Conservation (phyloP, 2,329 filamentous ascomycete species). For the Rutstroemia sp. region DNA sequence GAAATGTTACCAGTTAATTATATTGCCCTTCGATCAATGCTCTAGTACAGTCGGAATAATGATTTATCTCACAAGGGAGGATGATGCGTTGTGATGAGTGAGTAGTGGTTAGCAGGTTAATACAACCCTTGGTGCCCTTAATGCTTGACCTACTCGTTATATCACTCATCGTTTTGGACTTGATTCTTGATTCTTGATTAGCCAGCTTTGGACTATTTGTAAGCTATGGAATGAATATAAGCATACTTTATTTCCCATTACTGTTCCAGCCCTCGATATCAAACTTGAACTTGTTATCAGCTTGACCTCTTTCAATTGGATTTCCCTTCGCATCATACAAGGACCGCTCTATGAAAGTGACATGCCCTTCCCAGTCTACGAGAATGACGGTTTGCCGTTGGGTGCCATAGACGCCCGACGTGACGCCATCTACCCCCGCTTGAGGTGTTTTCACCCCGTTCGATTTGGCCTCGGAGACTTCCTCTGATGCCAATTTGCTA, state of each 20-base stretch:
- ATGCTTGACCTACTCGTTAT: no score
- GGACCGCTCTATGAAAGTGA: constrained; percentile 51
- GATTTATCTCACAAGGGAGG: no score
- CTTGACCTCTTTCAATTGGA: constrained; percentile 43
- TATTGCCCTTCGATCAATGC: no score
- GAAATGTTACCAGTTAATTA: no score
- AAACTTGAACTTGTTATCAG: constrained; percentile 50
- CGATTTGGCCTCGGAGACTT: constrained; percentile 31
- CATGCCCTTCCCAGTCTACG: constrained; percentile 56
- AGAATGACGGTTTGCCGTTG: constrained; percentile 57
- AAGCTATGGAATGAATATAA: constrained; percentile 16
- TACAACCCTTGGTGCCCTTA: no score
- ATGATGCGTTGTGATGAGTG: no score
- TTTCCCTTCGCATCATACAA: constrained; percentile 54
- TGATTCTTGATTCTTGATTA: no score
- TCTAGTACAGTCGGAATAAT: no score
- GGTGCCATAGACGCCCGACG: constrained; percentile 56
- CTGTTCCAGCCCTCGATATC: constrained; percentile 41
- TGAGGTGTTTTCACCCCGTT: constrained; percentile 31
- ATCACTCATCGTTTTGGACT: no score
- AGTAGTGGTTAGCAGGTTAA: no score
- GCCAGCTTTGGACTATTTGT: neutral
- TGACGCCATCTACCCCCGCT: constrained; percentile 36
- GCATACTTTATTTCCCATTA: constrained; percentile 20
- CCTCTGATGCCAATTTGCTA: constrained; percentile 10